Evolutionary conservation across 371 early-diverging fungal species (phyloP).

Genomic region (Actinomucor elegans): DNA sequence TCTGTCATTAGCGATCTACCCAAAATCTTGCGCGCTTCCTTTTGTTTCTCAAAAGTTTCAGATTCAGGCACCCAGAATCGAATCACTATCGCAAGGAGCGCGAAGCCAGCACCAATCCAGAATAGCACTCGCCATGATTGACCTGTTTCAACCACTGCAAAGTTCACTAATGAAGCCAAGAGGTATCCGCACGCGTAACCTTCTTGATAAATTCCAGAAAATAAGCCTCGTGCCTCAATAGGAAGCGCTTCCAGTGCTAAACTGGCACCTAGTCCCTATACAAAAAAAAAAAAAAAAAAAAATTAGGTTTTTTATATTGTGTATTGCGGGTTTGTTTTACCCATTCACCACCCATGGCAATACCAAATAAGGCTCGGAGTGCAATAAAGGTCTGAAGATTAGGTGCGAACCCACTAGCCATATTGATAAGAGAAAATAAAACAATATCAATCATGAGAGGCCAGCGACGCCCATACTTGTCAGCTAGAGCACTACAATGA

Average conservation of each 20-base stretch:
- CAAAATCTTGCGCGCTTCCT: slow-evolving; percentile 34
- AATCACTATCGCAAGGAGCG: slow-evolving; percentile 56
- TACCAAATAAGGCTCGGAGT: slow-evolving; percentile 66
- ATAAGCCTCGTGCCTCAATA: slow-evolving; percentile 65
- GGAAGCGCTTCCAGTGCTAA: slow-evolving; percentile 73
- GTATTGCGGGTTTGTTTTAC: slow-evolving; percentile 24
- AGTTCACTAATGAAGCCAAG: slow-evolving; percentile 62
- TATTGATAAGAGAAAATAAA: slow-evolving; percentile 62
- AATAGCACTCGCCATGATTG: slow-evolving; percentile 71
- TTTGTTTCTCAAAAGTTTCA: slow-evolving; percentile 49
- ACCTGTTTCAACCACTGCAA: slow-evolving; percentile 41
- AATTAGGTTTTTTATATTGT: neutral
- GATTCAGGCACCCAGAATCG: slow-evolving; percentile 70
- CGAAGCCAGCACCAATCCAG: slow-evolving; percentile 68
- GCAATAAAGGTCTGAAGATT: slow-evolving; percentile 48
- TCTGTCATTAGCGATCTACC: slow-evolving; percentile 40
- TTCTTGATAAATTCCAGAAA: slow-evolving; percentile 75
- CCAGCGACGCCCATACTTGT: slow-evolving; percentile 67
- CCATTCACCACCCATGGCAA: slow-evolving; percentile 81
- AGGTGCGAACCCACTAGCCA: slow-evolving; percentile 67
- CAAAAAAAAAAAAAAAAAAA: neutral
- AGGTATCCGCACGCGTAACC: slow-evolving; percentile 70
- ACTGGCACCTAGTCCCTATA: slow-evolving; percentile 65
- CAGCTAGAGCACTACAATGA: slow-evolving; percentile 50
- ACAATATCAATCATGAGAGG: slow-evolving; percentile 70